Base-by-base conservation (phyloP, 2,329 filamentous ascomycete species). In the Beauveria varroae region DNA sequence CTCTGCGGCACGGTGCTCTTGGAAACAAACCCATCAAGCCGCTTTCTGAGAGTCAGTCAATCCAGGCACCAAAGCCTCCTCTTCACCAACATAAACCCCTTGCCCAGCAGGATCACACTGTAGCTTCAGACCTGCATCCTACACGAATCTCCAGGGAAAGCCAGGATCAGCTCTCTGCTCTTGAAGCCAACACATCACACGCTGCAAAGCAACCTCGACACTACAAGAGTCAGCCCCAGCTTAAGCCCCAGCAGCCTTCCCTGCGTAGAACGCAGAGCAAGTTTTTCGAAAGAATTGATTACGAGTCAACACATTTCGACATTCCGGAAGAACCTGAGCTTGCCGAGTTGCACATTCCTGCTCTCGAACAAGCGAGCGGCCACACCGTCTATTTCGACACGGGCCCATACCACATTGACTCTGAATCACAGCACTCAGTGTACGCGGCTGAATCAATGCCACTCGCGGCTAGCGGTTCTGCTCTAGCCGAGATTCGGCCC, bases 171-270 rank as follows among this genome's bases (percentile, higher is more conserved):
- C 30, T 50, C 44, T 34, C 51, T 22, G 43, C 52, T 10, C 44
- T 51, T 22, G 26, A 50, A 28, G 6, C 16, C 43, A 53, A 24
- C 28, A 22, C 60, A 47, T 63, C 50, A 30, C 44, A 65, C 22
- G 64, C 67, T 51, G 63, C 70, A 40, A 67, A 71, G 30, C 73
- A 75, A 58, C 75, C 76, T 62, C 79, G 81, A 40, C 81, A 83
- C 55, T 73, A 79, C 72, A 81, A 78, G 69, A 83, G 80, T 67
- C 81, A 84, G 69, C 81, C 81, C 12, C 76, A 79, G 60, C 74
- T 84, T 55, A 80, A 79, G 64, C 65, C 69, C 51, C 74, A 78
- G 60, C 74, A 72, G 56, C 77, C 74, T 22, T 70, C 68, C 46
- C 69, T 79, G 37, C 73, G 77, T 55, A 73, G 75, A 53, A 79